A percentile compares a stretch with the other conserved stretches of the same genome.
These are phyloP conservation scores for Dalbergia oliveri DNA, from an alignment of 306 rosid species.

Conservation along the genomic window DNA sequence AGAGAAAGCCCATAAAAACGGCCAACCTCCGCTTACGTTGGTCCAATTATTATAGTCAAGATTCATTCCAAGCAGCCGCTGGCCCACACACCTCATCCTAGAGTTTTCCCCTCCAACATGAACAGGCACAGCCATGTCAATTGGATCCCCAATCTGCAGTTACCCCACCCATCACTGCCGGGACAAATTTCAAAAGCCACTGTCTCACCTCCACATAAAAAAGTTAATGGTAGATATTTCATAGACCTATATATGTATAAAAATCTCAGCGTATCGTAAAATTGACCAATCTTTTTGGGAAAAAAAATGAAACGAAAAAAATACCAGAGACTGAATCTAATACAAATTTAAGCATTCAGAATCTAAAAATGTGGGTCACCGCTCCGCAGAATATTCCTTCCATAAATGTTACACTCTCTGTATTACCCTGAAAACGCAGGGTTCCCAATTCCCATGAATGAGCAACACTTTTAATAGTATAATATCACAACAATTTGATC, in stretches of 20 bases:
- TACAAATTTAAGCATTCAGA: conserved; percentile 28
- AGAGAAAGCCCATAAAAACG: no score
- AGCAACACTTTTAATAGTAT: not conserved
- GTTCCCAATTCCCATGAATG: conserved; percentile 22
- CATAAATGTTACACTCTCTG: conserved; percentile 19
- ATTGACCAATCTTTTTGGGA: no score
- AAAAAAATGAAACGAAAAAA: no score
- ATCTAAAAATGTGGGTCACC: conserved; percentile 29
- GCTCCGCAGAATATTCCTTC: conserved; percentile 25
- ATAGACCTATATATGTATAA: not conserved
- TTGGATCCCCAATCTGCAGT: no score
- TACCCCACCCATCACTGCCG: no score
- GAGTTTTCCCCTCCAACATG: not conserved
- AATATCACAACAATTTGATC: conserved; percentile 23
- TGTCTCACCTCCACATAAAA: not conserved
- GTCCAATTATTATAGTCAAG: not conserved
- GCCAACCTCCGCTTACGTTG: not conserved
- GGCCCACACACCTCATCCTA: not conserved
- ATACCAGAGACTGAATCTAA: not conserved
- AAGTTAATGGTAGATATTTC: not conserved
- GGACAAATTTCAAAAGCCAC: not conserved
- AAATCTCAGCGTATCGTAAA: no score
- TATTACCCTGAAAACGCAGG: conserved; percentile 11
- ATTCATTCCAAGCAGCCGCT: not conserved
- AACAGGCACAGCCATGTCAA: no score